Conservation (phyloP, 1,284 basidiomycete species). For the Golubevia sp. region DNA sequence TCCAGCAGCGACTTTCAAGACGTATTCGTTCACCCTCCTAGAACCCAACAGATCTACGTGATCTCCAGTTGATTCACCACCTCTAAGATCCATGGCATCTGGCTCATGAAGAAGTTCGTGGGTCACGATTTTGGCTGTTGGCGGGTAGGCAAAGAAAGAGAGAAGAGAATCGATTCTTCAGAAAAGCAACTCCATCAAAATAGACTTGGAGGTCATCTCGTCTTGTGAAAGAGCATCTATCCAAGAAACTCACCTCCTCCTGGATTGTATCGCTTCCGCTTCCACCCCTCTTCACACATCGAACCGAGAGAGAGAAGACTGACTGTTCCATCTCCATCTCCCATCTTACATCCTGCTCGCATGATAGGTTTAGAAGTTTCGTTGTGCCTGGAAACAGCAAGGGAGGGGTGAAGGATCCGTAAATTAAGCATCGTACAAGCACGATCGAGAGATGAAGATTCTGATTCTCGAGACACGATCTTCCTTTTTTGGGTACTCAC, state of each 20-base stretch:
- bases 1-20: conserved; percentile 83
- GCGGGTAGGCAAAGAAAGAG: not conserved
- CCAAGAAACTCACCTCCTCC: conserved; percentile 67
- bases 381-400: conserved; percentile 15
- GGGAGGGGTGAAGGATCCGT: no score
- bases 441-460: no score
- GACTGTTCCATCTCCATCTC: conserved; percentile 87
- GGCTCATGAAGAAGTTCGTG: conserved; percentile 90
- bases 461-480: no score
- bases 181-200: conserved; percentile 44
- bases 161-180: conserved; percentile 62
- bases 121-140: conserved; percentile 71
- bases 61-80: conserved; percentile 79
- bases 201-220: not conserved
- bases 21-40: conserved; percentile 83
- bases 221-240: no score
- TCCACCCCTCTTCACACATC: conserved; percentile 94
- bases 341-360: conserved; percentile 46
- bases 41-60: conserved; percentile 94
- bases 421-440: no score
- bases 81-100: conserved; percentile 74
- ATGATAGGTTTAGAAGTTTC: conserved; percentile 37
- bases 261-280: conserved; percentile 87
- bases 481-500: not conserved
- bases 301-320: conserved; percentile 84